Conservation (phyloP, 2,329 filamentous ascomycete genomes). For the Talaromyces piceae region DNA sequence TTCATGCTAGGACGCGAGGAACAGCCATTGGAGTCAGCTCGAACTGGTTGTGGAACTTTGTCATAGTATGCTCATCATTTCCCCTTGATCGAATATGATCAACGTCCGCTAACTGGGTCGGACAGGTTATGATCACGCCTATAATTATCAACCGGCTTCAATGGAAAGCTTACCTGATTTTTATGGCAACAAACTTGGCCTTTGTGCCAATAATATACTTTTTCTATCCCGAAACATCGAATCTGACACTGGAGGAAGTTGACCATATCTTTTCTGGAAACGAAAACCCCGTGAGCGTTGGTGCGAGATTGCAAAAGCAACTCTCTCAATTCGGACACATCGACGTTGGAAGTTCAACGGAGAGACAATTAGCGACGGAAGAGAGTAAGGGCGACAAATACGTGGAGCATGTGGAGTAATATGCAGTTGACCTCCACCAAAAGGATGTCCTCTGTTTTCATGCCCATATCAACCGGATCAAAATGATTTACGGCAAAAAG, state of each 20-base stretch:
- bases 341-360: too few relatives aligned
- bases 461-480: too few relatives aligned
- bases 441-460: too few relatives aligned
- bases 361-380: too few relatives aligned
- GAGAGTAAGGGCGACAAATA: too few relatives aligned
- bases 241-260: constrained; percentile 38
- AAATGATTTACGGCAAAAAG: too few relatives aligned
- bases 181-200: constrained; percentile 26
- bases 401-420: too few relatives aligned
- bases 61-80: constrained; percentile 8
- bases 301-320: too few relatives aligned
- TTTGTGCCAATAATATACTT: constrained; percentile 41
- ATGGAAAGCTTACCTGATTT: constrained; percentile 31
- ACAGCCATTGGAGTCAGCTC: constrained; percentile 43
- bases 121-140: constrained; percentile 29
- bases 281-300: not conserved
- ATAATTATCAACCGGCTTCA: constrained; percentile 19
- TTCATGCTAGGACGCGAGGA: constrained; percentile 44
- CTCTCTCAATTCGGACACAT: too few relatives aligned
- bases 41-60: constrained; percentile 39
- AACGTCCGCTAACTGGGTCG: not conserved
- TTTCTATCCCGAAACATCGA: constrained; percentile 39
- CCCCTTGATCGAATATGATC: not conserved
- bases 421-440: too few relatives aligned
- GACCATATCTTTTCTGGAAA: constrained; percentile 18